Percentiles rank a stretch among this genome's conserved stretches.
Evolutionary conservation across 1,284 basidiomycete species (phyloP).

Genomic region (Ustilago lituana): DNA sequence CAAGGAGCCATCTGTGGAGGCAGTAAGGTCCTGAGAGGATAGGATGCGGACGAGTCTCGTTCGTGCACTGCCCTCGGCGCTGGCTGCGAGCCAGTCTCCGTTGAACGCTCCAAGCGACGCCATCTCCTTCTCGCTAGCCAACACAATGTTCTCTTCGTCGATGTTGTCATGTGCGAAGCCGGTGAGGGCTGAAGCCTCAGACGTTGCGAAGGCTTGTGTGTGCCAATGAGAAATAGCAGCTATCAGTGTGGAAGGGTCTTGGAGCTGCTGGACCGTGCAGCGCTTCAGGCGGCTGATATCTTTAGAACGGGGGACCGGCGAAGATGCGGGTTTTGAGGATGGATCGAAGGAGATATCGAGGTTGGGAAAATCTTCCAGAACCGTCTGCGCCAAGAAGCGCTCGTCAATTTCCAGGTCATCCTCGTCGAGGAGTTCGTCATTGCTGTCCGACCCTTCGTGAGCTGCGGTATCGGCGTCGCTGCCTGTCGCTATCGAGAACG

Average conservation of each 20-base stretch:
- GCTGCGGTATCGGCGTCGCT: constrained; percentile 10
- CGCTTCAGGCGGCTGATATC: constrained; percentile 16
- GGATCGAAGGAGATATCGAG: constrained; percentile 40
- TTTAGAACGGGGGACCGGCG: neutral
- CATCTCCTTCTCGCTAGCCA: constrained; percentile 71
- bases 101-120: constrained; percentile 79
- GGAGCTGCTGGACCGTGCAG: constrained; percentile 27
- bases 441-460: constrained; percentile 15
- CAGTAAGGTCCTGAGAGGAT: constrained; percentile 14
- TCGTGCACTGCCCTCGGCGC: constrained; percentile 11
- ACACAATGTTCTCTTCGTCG: constrained; percentile 55
- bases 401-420: constrained; percentile 53
- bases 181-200: constrained; percentile 8
- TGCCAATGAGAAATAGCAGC: constrained; percentile 49
- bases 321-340: neutral
- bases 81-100: constrained; percentile 82
- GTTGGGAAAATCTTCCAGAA: constrained; percentile 49
- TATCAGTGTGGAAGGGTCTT: constrained; percentile 21
- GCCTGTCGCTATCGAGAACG: constrained; percentile 21
- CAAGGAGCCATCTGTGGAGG: neutral
- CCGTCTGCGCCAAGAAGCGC: constrained; percentile 54
- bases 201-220: constrained; percentile 8
- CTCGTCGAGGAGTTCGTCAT: constrained; percentile 32
- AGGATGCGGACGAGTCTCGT: constrained; percentile 54
- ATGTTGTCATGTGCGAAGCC: constrained; percentile 40